Conservation (phyloP, 495 filamentous ascomycete genomes). For the Neurospora cerealis region DNA sequence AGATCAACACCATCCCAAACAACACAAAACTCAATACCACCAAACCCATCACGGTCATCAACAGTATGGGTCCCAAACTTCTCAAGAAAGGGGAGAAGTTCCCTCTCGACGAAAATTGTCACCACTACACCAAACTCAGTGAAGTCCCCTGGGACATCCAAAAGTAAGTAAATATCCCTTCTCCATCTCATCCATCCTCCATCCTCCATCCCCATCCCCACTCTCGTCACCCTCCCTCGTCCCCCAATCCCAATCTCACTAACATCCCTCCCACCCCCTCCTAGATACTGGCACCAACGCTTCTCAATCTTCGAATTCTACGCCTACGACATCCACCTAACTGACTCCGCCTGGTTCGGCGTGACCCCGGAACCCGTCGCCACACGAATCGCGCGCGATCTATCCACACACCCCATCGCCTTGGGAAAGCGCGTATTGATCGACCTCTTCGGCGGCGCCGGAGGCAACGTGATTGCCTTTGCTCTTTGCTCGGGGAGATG, state of each 20-base stretch:
- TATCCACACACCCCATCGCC: conserved; percentile 35
- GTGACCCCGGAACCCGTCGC: conserved; percentile 90
- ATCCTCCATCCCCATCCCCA: background rate
- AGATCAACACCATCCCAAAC: background rate
- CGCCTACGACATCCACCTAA: conserved; percentile 80
- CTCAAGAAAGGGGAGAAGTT: conserved; percentile 15
- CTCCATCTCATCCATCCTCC: no score
- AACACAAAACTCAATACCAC: background rate
- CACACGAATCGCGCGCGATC: conserved; percentile 65
- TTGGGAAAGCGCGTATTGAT: conserved; percentile 49
- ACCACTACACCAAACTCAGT: conserved; percentile 52
- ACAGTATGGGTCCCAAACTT: conserved; percentile 6
- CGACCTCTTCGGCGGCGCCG: conserved; percentile 84
- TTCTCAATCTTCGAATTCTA: conserved; percentile 75
- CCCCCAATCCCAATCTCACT: background rate
- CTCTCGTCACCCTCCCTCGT: background rate
- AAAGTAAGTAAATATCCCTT: conserved; percentile 44
- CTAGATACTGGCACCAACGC: conserved; percentile 82
- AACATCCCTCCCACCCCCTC: background rate
- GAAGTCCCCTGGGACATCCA: conserved; percentile 69
- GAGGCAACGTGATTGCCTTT: conserved; percentile 93
- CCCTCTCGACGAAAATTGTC: conserved; percentile 43
- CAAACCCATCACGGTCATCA: background rate
- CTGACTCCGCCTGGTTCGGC: conserved; percentile 88
- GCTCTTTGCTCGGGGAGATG: conserved; percentile 60